Base-by-base conservation (phyloP, 768 basidiomycete genomes). In the Mycena kentingensis region DNA sequence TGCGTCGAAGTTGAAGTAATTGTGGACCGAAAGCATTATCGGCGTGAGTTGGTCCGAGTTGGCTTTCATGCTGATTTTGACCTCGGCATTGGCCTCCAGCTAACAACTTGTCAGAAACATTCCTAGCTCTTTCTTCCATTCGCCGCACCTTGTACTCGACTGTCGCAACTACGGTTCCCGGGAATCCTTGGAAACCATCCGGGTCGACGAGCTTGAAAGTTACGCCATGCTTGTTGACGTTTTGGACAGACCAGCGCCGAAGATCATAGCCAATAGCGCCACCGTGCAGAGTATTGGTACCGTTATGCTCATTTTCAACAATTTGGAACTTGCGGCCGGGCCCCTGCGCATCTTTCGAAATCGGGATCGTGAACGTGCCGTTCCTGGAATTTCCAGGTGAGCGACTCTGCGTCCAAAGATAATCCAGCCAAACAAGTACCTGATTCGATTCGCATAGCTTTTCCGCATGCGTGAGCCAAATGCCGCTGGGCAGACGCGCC, bases 1-100 rank as follows among this genome's bases (percentile, higher is more conserved):
- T 1, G 74, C 77, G 49, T 77, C 74, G 5, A 76, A 60, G 52
- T 77, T 79, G 73, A 72, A 76, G 60, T 75, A 77, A 37, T 74
- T 67, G 49, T 77, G 76, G 21, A 42, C 10, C 41, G 25, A 42
- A 42, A 76, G 66, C 74, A 78, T 74, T 34, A 78, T 73, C 8
- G 77, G 77, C 1, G 77, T 79, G 36, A 67, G 44, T 34, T 68
- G 60, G 12, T 66, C 62, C 13, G 76, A 69, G n/a, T 57, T 60
- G 3, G 77, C 66, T 38, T 68, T 56, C 41, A 79, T 74, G 41
- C 39, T 66, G 48, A 73, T 72, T 36, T 74, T 67, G 68, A 67
- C 73, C 15, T 69, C 73, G 15, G 73, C 61, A 42, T 69, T 66
- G 3, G 52, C 43, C 49, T 70, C 67, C 36, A 78, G 58, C 12